Evolutionary conservation across 1,284 basidiomycete genomes (phyloP).

Genomic region (Tilletia walkeri): DNA sequence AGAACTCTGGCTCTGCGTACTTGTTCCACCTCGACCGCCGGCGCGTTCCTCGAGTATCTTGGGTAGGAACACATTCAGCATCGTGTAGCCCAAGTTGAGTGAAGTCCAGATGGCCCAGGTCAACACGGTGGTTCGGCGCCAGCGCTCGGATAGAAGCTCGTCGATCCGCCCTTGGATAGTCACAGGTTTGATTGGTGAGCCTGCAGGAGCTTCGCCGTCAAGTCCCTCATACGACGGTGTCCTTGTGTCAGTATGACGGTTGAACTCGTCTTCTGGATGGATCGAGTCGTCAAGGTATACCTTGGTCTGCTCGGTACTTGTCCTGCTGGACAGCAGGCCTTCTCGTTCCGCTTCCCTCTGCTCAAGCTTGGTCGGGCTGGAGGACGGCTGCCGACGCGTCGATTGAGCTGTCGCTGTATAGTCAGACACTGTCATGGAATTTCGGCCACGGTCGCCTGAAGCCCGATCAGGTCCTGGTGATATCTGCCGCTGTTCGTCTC

Average conservation of each 20-base stretch:
- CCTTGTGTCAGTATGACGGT: neutral
- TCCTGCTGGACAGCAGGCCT: slow-evolving; percentile 1
- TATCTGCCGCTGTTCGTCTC: no score
- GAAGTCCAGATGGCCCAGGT: slow-evolving; percentile 52
- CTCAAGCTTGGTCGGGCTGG: neutral
- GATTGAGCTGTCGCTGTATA: neutral
- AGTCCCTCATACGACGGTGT: no score
- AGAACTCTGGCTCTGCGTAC: slow-evolving; percentile 4
- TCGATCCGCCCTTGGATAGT: slow-evolving; percentile 63
- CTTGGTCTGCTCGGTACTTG: neutral
- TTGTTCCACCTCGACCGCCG: neutral
- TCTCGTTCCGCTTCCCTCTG: neutral
- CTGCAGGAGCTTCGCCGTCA: neutral
- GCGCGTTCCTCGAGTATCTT: slow-evolving; percentile 73
- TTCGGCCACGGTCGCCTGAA: no score
- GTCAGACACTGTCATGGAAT: no score
- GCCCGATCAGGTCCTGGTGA: no score
- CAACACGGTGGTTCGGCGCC: slow-evolving; percentile 76
- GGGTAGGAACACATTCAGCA: slow-evolving; percentile 95
- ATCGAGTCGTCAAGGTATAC: slow-evolving; percentile 8
- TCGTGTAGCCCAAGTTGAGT: slow-evolving; percentile 70
- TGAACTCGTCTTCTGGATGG: neutral
- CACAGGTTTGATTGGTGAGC: neutral
- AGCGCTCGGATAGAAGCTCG: slow-evolving; percentile 76
- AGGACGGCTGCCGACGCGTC: neutral